phyloP scores from a whole-genome alignment of 306 rosid species.

The Leucaena leucocephala region DNA sequence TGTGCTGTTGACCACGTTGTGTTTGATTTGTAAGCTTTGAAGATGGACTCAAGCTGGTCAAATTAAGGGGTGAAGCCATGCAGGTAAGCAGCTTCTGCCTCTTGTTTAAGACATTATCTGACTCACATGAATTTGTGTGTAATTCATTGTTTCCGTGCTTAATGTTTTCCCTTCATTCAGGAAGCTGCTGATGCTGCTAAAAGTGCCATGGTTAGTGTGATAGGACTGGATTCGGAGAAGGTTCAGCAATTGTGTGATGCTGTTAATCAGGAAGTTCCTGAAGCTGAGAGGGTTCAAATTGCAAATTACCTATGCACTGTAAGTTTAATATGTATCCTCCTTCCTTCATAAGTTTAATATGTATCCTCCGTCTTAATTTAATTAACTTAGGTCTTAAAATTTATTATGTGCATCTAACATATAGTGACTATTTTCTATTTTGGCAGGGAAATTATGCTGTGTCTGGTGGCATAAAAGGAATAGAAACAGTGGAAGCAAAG shows the following conservation, averaged over 20 bases:
- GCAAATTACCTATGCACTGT: conserved; percentile 94
- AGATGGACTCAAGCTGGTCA: conserved; percentile 97
- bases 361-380: conserved; percentile 24
- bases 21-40: conserved; percentile 71
- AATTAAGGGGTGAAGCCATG: conserved; percentile 98
- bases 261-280: conserved; percentile 90
- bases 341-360: conserved; percentile 17
- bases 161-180: conserved; percentile 44
- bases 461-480: conserved; percentile 95
- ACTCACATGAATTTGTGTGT: not conserved
- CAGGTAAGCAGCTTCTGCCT: conserved; percentile 61
- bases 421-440: conserved; percentile 19
- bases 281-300: conserved; percentile 81
- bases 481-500: conserved; percentile 87
- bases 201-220: conserved; percentile 93
- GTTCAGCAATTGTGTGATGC: conserved; percentile 94
- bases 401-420: conserved; percentile 7
- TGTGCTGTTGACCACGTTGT: conserved; percentile 28
- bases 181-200: conserved; percentile 86
- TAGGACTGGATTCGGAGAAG: conserved; percentile 91
- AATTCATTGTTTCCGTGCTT: conserved; percentile 16
- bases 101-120: conserved; percentile 33
- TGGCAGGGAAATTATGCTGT: conserved; percentile 94
- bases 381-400: conserved; percentile 31
- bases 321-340: conserved; percentile 42